phyloP scores from a whole-genome alignment of 495 filamentous ascomycete genomes.

The Clavariopsis aquatica region DNA sequence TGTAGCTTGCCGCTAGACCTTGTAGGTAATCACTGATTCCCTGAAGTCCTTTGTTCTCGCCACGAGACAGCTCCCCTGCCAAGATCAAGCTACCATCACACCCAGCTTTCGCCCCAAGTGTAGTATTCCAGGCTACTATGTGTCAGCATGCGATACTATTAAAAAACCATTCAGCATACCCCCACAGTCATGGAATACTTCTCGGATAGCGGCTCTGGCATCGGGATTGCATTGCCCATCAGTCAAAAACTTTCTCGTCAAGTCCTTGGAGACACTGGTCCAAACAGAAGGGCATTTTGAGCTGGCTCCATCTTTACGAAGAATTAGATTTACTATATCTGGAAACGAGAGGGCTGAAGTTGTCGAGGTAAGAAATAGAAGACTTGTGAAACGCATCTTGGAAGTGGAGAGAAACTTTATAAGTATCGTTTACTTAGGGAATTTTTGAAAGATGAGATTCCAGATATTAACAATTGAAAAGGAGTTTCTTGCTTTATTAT shows the following conservation, averaged over 20 bases:
- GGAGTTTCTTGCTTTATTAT: neutral
- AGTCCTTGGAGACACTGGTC: slow-evolving; percentile 27
- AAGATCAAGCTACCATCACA: slow-evolving; percentile 42
- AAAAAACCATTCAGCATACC: neutral
- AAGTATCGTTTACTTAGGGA: too few relatives aligned
- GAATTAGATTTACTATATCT: slow-evolving; percentile 14
- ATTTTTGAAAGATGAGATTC: neutral
- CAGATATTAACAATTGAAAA: neutral
- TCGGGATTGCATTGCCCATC: slow-evolving; percentile 33
- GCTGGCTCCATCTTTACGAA: slow-evolving; percentile 21
- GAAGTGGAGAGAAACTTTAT: too few relatives aligned
- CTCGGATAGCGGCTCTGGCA: slow-evolving; percentile 36
- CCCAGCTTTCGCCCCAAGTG: slow-evolving; percentile 33
- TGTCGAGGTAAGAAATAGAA: slow-evolving; percentile 21
- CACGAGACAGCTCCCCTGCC: slow-evolving; percentile 28
- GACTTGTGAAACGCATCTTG: slow-evolving; percentile 27
- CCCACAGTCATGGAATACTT: slow-evolving; percentile 36
- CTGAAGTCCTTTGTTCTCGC: slow-evolving; percentile 42
- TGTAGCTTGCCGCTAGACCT: slow-evolving; percentile 20
- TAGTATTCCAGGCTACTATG: slow-evolving; percentile 25
- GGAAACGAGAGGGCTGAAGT: slow-evolving; percentile 26
- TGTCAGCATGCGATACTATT: slow-evolving; percentile 2
- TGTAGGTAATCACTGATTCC: slow-evolving; percentile 31
- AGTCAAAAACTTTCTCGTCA: slow-evolving; percentile 28
- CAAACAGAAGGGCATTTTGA: slow-evolving; percentile 23